A percentile compares a stretch with the other conserved stretches of the same genome.
These are phyloP conservation scores for Aspergillus neoniger DNA, from an alignment of 2,329 filamentous ascomycete species.

Conservation along the genomic window DNA sequence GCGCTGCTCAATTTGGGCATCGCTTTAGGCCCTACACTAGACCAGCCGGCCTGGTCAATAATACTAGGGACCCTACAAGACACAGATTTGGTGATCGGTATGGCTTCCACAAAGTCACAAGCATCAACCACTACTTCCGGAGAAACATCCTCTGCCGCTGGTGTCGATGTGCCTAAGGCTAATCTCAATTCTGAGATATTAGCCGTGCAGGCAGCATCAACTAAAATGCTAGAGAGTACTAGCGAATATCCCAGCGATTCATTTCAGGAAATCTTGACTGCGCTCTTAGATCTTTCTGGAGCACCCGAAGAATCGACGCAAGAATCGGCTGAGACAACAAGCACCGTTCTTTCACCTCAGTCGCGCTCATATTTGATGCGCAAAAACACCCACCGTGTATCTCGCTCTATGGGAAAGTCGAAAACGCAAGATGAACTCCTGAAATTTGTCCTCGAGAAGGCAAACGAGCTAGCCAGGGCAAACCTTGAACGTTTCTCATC, in stretches of 20 bases:
- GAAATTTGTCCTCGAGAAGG: constrained; percentile 66
- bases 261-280: constrained; percentile 74
- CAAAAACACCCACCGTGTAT: constrained; percentile 43
- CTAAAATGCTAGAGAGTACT: constrained; percentile 86
- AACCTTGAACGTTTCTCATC: constrained; percentile 74
- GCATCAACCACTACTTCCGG: constrained; percentile 27
- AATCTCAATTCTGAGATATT: constrained; percentile 80
- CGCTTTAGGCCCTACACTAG: constrained; percentile 83
- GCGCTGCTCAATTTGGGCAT: constrained; percentile 95
- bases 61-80: constrained; percentile 89
- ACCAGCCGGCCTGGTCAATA: constrained; percentile 78
- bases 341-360: constrained; percentile 25
- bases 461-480: constrained; percentile 70
- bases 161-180: constrained; percentile 52
- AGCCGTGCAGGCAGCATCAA: constrained; percentile 84
- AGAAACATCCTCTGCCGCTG: constrained; percentile 27
- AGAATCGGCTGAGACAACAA: constrained; percentile 55
- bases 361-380: constrained; percentile 34
- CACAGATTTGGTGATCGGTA: constrained; percentile 78
- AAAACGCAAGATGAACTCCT: constrained; percentile 48
- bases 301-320: constrained; percentile 46
- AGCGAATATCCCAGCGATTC: constrained; percentile 82
- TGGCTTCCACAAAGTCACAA: constrained; percentile 36
- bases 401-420: constrained; percentile 42
- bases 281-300: constrained; percentile 70